Conservation (phyloP, 2,329 filamentous ascomycete genomes). For the Fusarium zealandicum region DNA sequence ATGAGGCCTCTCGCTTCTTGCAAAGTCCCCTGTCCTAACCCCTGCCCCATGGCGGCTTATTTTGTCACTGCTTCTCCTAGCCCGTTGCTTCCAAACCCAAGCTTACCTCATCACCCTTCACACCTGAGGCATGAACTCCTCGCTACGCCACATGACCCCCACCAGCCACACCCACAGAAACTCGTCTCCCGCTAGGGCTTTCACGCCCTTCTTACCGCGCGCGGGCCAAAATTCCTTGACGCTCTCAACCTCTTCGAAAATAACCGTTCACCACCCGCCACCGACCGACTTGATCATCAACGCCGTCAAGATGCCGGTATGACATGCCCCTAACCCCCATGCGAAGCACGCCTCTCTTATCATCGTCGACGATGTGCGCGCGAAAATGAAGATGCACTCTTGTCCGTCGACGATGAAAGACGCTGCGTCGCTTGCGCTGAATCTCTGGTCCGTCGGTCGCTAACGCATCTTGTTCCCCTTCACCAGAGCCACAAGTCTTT, state of each 20-base stretch:
- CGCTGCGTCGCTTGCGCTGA: slow-evolving; percentile 4
- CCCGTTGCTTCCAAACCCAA: not conserved
- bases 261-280: slow-evolving; percentile 41
- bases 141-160: slow-evolving; percentile 16
- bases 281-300: slow-evolving; percentile 49
- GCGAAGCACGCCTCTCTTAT: slow-evolving; percentile 12
- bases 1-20: slow-evolving; percentile 3
- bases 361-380: slow-evolving; percentile 16
- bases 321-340: slow-evolving; percentile 31
- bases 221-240: slow-evolving; percentile 47
- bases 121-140: slow-evolving; percentile 25
- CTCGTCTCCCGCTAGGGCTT: slow-evolving; percentile 47
- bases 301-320: slow-evolving; percentile 54
- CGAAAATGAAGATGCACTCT: slow-evolving; percentile 7
- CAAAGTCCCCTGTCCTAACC: not conserved
- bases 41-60: slow-evolving; percentile 17
- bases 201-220: slow-evolving; percentile 44
- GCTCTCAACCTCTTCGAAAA: slow-evolving; percentile 42
- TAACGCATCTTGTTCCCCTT: slow-evolving; percentile 34
- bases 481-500: slow-evolving; percentile 99
- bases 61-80: slow-evolving; percentile 24
- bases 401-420: slow-evolving; percentile 14
- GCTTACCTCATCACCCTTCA: slow-evolving; percentile 8
- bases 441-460: slow-evolving; percentile 26
- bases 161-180: slow-evolving; percentile 30